A percentile compares a stretch with the other conserved stretches of the same genome.
These are phyloP conservation scores for Asterochloris sp. DNA, from an alignment of 139 green algal genomes.

Conservation along the genomic window DNA sequence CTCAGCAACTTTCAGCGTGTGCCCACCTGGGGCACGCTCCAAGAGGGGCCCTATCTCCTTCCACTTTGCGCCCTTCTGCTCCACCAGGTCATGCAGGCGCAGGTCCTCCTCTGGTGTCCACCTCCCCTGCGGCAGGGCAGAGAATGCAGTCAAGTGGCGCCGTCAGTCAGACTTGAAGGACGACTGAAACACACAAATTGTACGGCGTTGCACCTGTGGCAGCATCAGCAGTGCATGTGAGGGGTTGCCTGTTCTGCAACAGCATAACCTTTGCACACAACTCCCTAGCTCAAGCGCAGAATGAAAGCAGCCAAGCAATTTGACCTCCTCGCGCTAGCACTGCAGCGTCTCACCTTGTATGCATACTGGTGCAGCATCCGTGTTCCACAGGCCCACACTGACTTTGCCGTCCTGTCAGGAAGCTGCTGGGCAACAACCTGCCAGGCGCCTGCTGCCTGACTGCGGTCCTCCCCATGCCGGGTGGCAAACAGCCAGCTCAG, in stretches of 20 bases:
- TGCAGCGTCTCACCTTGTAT: constrained; percentile 36
- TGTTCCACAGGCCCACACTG: constrained; percentile 50
- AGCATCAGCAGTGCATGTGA: too few relatives aligned
- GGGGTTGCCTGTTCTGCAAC: too few relatives aligned
- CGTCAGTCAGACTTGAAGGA: too few relatives aligned
- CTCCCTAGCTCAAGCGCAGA: too few relatives aligned
- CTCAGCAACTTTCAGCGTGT: too few relatives aligned
- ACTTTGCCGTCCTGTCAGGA: constrained; percentile 61
- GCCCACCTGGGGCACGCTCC: constrained; percentile 37
- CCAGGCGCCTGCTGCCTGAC: constrained; percentile 23
- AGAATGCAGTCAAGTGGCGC: too few relatives aligned
- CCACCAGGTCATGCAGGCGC: constrained; percentile 47
- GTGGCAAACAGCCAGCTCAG: constrained; percentile 38
- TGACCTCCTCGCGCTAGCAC: not conserved
- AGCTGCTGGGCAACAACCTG: constrained; percentile 36
- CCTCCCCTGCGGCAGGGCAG: constrained; percentile 36
- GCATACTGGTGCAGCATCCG: constrained; percentile 51
- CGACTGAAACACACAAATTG: too few relatives aligned
- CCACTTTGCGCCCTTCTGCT: constrained; percentile 47
- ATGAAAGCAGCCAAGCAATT: not conserved
- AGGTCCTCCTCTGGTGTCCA: constrained; percentile 56
- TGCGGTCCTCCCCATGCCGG: constrained; percentile 15
- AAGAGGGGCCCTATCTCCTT: constrained; percentile 48
- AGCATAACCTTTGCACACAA: too few relatives aligned
- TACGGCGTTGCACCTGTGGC: too few relatives aligned